These are phyloP conservation scores for Avena eriantha DNA, from an alignment of 176 grass and related monocot genomes.

Conservation along the genomic window DNA sequence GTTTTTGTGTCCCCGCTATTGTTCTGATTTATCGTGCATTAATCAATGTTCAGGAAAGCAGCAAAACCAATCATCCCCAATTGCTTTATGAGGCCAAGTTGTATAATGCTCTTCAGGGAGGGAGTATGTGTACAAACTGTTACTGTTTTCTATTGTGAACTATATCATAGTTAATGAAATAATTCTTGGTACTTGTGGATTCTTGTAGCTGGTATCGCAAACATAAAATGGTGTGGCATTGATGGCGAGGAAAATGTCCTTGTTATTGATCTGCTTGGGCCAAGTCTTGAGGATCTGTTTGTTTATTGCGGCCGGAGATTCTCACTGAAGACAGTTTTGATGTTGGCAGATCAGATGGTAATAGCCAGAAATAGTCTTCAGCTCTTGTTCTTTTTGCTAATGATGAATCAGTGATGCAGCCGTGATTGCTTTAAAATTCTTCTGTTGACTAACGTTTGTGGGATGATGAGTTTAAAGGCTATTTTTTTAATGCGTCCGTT, in stretches of 20 bases:
- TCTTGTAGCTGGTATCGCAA: slow-evolving; percentile 75
- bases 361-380: slow-evolving; percentile 27
- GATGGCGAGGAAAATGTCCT: slow-evolving; percentile 85
- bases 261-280: slow-evolving; percentile 87
- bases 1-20: not conserved
- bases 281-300: slow-evolving; percentile 83
- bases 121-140: slow-evolving; percentile 54
- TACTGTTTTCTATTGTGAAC: not conserved
- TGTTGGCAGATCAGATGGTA: slow-evolving; percentile 94
- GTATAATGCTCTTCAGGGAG: slow-evolving; percentile 81
- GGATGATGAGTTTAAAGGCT: not conserved
- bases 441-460: not conserved
- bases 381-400: slow-evolving; percentile 23
- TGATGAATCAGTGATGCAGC: not conserved
- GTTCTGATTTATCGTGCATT: slow-evolving; percentile 37
- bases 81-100: slow-evolving; percentile 87
- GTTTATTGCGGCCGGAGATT: slow-evolving; percentile 82
- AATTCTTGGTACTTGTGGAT: slow-evolving; percentile 40
- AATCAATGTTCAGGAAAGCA: slow-evolving; percentile 64
- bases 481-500: not conserved
- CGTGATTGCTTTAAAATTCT: not conserved
- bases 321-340: slow-evolving; percentile 82
- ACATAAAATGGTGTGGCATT: slow-evolving; percentile 78
- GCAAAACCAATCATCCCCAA: slow-evolving; percentile 82
- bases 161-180: slow-evolving; percentile 1